A percentile compares a stretch with the other conserved stretches of the same genome.
phyloP scores from a whole-genome alignment of 2,329 filamentous ascomycete species.

The Pyrenochaeta sp. region DNA sequence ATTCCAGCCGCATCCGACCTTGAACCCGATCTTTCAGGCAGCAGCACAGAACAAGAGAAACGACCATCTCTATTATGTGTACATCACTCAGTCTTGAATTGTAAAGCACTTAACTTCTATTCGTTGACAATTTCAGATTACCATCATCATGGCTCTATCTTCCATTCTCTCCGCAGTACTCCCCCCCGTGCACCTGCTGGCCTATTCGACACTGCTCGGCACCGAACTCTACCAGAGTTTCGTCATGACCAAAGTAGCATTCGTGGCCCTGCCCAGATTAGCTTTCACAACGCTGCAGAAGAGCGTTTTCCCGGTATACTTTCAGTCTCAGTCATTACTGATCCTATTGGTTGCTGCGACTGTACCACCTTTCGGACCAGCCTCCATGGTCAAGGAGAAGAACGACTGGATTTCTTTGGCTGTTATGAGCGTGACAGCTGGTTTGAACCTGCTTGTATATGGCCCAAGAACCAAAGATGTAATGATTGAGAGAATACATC shows the following conservation, averaged over 20 bases:
- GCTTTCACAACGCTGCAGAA: constrained; percentile 52
- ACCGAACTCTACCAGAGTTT: constrained; percentile 52
- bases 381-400: constrained; percentile 31
- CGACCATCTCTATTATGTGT: too few species aligned
- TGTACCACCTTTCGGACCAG: constrained; percentile 40
- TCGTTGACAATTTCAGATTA: too few species aligned
- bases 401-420: constrained; percentile 36
- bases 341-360: constrained; percentile 45
- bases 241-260: constrained; percentile 51
- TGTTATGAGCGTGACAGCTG: constrained; percentile 40
- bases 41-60: constrained; percentile 4
- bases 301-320: constrained; percentile 51
- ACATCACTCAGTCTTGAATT: too few species aligned
- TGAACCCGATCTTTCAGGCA: neutral
- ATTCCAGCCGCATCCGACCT: neutral
- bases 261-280: constrained; percentile 43
- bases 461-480: constrained; percentile 44
- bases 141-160: constrained; percentile 7
- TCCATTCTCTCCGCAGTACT: constrained; percentile 10
- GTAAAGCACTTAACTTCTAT: too few species aligned
- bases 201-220: constrained; percentile 51
- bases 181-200: constrained; percentile 47
- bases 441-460: constrained; percentile 47
- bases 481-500: constrained; percentile 46
- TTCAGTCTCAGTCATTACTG: constrained; percentile 47